Conservation (phyloP, 352 stramenopile genomes). For the Lagenidium giganteum region DNA sequence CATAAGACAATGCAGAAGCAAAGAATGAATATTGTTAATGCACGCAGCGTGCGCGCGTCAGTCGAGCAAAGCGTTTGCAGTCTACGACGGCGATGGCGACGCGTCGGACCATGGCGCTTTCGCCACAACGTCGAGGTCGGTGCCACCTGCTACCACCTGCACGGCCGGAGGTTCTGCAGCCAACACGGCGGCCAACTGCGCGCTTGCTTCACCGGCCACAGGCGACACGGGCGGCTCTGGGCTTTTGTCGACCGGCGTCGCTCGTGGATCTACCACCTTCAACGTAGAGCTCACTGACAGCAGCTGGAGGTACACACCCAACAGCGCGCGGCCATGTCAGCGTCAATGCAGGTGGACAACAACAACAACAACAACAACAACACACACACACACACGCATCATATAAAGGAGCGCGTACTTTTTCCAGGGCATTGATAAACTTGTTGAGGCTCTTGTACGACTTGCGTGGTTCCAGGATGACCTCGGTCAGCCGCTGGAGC, state of each 20-base stretch:
- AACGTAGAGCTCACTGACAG: conserved; percentile 67
- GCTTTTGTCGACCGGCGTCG: conserved; percentile 25
- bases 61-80: conserved; percentile 14
- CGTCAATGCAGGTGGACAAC: neutral
- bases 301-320: no score
- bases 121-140: conserved; percentile 31
- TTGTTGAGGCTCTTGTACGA: conserved; percentile 78
- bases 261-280: conserved; percentile 50
- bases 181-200: no score
- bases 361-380: neutral
- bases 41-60: neutral
- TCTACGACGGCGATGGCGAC: no score
- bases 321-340: neutral
- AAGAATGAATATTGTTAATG: neutral
- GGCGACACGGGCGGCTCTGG: conserved; percentile 15
- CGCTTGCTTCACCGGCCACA: conserved; percentile 4
- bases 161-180: conserved; percentile 16
- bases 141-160: conserved; percentile 17
- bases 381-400: neutral
- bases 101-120: conserved; percentile 38
- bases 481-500: conserved; percentile 74
- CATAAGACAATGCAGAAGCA: neutral
- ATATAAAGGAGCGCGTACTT: conserved; percentile 22
- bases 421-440: conserved; percentile 79
- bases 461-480: conserved; percentile 60